Evolutionary conservation across 192 early-diverging fungal species (phyloP).

Genomic region (Chytriomyces hyalinus): DNA sequence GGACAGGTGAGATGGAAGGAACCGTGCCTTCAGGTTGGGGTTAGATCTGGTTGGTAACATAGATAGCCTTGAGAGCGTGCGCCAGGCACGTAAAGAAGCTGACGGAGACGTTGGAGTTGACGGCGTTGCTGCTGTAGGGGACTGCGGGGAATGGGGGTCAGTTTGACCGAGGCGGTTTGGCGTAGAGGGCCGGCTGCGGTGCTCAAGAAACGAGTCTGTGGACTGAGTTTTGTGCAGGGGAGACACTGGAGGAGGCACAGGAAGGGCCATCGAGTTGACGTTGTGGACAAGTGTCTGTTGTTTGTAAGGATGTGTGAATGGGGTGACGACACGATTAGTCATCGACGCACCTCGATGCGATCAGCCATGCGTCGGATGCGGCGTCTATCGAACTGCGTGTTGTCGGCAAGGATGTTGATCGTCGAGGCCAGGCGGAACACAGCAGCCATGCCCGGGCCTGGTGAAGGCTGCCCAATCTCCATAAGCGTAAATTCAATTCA

Average conservation of each 20-base stretch:
- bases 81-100: background rate
- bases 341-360: conserved; percentile 26
- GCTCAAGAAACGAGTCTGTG: too few species aligned
- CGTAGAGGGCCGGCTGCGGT: too few species aligned
- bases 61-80: background rate
- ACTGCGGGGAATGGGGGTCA: conserved; percentile 5
- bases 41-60: background rate
- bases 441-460: conserved; percentile 30
- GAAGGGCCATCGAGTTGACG: too few species aligned
- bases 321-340: background rate
- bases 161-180: background rate
- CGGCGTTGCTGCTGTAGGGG: background rate
- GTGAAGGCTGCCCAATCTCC: background rate
- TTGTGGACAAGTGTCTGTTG: too few species aligned
- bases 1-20: background rate
- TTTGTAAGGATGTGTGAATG: too few species aligned
- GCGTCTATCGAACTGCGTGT: conserved; percentile 5
- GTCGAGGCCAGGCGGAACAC: conserved; percentile 28
- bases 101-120: conserved; percentile 18
- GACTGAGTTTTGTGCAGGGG: too few species aligned
- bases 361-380: conserved; percentile 20
- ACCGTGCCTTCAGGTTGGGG: background rate
- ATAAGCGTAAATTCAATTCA: too few species aligned
- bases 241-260: too few species aligned
- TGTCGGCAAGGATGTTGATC: conserved; percentile 22